Conservation (phyloP, 805 yeast genomes). For the Saccharomycopsis malanga region DNA sequence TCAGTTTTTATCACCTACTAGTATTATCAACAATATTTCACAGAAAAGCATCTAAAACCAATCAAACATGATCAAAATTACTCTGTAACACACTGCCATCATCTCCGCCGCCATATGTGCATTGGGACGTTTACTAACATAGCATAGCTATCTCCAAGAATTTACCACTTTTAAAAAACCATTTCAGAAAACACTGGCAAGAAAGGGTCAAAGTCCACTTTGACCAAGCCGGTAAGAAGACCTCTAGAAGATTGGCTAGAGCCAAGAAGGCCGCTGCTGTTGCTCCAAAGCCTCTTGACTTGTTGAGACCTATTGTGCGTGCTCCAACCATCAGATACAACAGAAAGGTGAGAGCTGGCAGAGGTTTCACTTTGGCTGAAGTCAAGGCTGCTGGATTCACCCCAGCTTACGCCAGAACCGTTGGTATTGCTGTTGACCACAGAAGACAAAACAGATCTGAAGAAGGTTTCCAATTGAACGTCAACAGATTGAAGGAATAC, state of each 20-base stretch:
- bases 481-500: constrained; percentile 95
- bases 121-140: constrained; percentile 1
- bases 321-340: constrained; percentile 98
- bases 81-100: too few species aligned
- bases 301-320: constrained; percentile 95
- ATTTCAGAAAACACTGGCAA: constrained; percentile 99
- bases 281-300: constrained; percentile 97
- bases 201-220: constrained; percentile 99
- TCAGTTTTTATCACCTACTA: too few species aligned
- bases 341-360: constrained; percentile 99
- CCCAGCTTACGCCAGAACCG: constrained; percentile 93
- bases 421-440: constrained; percentile 99
- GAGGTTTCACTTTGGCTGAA: constrained; percentile 98
- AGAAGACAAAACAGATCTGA: constrained; percentile 98
- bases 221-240: constrained; percentile 99
- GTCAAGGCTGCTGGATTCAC: constrained; percentile 95
- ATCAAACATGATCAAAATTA: too few species aligned
- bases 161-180: constrained; percentile 98
- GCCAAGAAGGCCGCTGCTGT: constrained; percentile 86
- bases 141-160: constrained; percentile 89
- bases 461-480: constrained; percentile 92
- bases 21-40: too few species aligned
- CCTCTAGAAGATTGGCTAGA: constrained; percentile 92
- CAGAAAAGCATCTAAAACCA: too few species aligned
- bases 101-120: too few species aligned